Percentiles rank a stretch among this genome's conserved stretches.
Evolutionary conservation across 331 rosid species (phyloP).

Genomic region (Quercus phellos): DNA sequence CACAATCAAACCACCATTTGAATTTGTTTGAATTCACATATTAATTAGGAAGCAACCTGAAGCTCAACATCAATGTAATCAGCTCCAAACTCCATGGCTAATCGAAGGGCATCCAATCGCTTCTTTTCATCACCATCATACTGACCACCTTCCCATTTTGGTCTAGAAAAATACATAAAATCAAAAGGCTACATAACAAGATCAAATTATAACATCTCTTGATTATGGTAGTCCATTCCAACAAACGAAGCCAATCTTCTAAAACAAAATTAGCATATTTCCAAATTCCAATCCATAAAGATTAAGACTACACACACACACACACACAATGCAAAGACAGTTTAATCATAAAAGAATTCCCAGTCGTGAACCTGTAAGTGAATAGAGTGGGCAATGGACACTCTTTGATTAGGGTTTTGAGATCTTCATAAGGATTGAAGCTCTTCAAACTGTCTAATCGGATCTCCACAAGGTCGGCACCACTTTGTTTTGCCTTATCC

Average conservation of each 20-base stretch:
- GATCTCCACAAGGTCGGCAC: constrained; percentile 83
- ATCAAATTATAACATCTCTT: background rate
- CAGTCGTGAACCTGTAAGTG: constrained; percentile 65
- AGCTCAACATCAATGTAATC: constrained; percentile 87
- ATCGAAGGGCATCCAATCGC: constrained; percentile 60
- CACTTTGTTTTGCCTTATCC: constrained; percentile 44
- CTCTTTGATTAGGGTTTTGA: constrained; percentile 39
- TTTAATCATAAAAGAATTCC: background rate
- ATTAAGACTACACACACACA: background rate
- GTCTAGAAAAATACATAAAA: constrained; percentile 40
- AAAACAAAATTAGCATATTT: background rate
- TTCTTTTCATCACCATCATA: constrained; percentile 81
- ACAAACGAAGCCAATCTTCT: background rate
- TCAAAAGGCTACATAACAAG: background rate
- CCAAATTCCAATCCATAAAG: background rate
- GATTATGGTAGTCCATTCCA: background rate
- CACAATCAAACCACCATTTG: background rate
- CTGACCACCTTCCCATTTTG: constrained; percentile 88
- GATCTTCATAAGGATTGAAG: constrained; percentile 48
- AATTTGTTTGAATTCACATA: background rate
- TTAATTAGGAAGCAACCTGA: constrained; percentile 48
- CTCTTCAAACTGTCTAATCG: constrained; percentile 61
- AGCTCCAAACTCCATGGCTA: constrained; percentile 88
- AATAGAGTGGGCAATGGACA: constrained; percentile 55
- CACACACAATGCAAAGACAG: background rate